Conservation (phyloP, 2,329 filamentous ascomycete species). For the Aspergillus awamori region DNA sequence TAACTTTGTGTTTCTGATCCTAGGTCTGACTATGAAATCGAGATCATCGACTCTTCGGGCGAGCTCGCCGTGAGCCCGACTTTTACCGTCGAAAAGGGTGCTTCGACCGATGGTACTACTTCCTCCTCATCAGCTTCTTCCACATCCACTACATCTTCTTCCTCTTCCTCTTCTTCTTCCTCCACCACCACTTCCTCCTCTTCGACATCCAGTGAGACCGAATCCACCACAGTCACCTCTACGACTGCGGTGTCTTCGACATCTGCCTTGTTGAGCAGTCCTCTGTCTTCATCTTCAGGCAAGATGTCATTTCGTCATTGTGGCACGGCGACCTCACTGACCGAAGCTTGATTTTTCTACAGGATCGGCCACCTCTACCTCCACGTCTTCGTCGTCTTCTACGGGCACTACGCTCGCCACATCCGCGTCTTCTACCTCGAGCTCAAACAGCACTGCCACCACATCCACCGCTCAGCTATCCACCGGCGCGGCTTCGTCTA, state of each 20-base stretch:
- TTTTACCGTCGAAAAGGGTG: constrained; percentile 10
- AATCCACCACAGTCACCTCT: background rate
- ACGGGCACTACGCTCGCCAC: background rate
- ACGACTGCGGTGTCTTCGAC: background rate
- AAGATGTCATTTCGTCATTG: background rate
- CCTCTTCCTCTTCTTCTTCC: background rate
- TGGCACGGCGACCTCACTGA: background rate
- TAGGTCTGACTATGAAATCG: constrained; percentile 6
- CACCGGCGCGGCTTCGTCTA: background rate
- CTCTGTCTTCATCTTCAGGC: constrained; percentile 4
- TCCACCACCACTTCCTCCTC: background rate
- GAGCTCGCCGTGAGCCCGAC: constrained; percentile 4
- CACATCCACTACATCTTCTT: background rate
- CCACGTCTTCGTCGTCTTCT: background rate
- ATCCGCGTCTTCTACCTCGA: background rate
- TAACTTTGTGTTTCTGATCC: background rate
- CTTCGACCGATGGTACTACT: constrained; percentile 4
- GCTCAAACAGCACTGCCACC: background rate
- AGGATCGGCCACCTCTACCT: background rate
- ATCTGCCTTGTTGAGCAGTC: background rate
- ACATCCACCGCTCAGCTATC: background rate
- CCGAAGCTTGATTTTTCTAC: background rate
- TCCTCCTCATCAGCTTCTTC: background rate
- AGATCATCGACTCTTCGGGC: constrained; percentile 10
- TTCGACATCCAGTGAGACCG: constrained; percentile 3